Conservation (phyloP, 345 rosid genomes). For the Ceriops tagal region DNA sequence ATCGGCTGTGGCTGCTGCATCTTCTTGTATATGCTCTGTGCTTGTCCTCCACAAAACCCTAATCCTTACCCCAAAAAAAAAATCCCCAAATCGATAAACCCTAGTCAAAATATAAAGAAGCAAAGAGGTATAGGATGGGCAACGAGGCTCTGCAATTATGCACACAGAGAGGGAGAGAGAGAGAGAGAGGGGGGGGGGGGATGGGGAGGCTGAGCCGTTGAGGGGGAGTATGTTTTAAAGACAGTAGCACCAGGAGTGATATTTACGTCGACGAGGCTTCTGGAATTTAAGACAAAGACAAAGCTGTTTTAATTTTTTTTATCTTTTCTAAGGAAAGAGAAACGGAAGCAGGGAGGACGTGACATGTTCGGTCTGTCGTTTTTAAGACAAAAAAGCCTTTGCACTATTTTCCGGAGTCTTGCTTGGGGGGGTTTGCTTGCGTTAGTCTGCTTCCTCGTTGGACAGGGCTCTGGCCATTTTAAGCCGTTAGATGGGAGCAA, state of each 20-base stretch:
- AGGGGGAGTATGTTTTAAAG: not conserved
- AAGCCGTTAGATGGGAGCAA: too few relatives aligned
- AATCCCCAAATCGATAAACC: constrained; percentile 20
- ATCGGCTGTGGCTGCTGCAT: constrained; percentile 87
- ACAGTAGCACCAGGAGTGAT: not conserved
- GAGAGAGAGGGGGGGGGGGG: not conserved
- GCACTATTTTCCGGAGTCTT: too few relatives aligned
- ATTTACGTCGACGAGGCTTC: constrained; percentile 20
- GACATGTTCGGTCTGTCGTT: too few relatives aligned
- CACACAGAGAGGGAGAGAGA: too few relatives aligned
- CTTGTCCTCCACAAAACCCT: constrained; percentile 1
- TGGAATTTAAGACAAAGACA: constrained; percentile 15
- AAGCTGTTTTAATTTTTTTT: not conserved
- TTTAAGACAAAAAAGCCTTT: too few relatives aligned
- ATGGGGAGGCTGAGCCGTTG: not conserved
- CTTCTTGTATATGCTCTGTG: not conserved
- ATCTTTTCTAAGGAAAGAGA: not conserved
- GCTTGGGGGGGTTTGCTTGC: too few relatives aligned
- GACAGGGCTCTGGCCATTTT: too few relatives aligned
- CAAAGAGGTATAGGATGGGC: not conserved
- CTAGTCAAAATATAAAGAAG: not conserved
- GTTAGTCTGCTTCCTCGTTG: too few relatives aligned
- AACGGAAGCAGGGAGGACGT: not conserved
- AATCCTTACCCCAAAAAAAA: constrained; percentile 3
- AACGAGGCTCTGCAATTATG: too few relatives aligned